Conservation (phyloP, 2,329 filamentous ascomycete species). For the Trichoderma afroharzianum region DNA sequence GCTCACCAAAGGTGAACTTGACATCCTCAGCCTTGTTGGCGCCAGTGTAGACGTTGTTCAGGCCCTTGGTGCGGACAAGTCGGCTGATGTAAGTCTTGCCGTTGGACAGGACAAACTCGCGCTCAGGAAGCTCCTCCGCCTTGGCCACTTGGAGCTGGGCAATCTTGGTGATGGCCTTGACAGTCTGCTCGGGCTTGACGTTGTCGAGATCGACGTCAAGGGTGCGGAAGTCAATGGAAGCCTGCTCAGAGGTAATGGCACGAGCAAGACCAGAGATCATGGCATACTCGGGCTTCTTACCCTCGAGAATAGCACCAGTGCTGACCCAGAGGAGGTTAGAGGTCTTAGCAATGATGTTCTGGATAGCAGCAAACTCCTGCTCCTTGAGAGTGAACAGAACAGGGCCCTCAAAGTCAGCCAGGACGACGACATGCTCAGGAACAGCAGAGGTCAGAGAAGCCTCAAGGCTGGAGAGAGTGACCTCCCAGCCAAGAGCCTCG, state of each 20-base stretch:
- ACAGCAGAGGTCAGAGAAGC: not conserved
- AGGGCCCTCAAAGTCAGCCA: slow-evolving; percentile 29
- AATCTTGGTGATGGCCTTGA: slow-evolving; percentile 18
- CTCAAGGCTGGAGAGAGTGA: slow-evolving; percentile 16
- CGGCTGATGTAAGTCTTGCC: slow-evolving; percentile 27
- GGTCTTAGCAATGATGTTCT: slow-evolving; percentile 24
- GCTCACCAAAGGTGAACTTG: slow-evolving; percentile 17
- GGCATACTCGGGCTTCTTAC: slow-evolving; percentile 26
- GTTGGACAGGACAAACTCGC: slow-evolving; percentile 23
- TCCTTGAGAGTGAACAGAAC: slow-evolving; percentile 26
- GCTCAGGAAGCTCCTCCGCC: slow-evolving; percentile 19
- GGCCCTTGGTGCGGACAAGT: slow-evolving; percentile 20
- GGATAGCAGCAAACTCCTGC: slow-evolving; percentile 27
- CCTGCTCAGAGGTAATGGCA: slow-evolving; percentile 25
- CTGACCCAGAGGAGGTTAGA: slow-evolving; percentile 31
- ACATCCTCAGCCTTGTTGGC: slow-evolving; percentile 14
- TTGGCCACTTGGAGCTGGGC: slow-evolving; percentile 18
- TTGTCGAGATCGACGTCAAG: slow-evolving; percentile 24
- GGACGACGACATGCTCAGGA: slow-evolving; percentile 27
- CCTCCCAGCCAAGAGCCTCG: slow-evolving; percentile 16
- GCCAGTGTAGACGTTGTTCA: slow-evolving; percentile 22
- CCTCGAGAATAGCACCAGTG: slow-evolving; percentile 23
- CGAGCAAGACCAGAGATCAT: slow-evolving; percentile 27
- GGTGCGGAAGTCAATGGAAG: slow-evolving; percentile 25
- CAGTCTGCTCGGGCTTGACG: slow-evolving; percentile 12